Conservation (phyloP, 805 yeast genomes). For the Kazachstania africana region DNA sequence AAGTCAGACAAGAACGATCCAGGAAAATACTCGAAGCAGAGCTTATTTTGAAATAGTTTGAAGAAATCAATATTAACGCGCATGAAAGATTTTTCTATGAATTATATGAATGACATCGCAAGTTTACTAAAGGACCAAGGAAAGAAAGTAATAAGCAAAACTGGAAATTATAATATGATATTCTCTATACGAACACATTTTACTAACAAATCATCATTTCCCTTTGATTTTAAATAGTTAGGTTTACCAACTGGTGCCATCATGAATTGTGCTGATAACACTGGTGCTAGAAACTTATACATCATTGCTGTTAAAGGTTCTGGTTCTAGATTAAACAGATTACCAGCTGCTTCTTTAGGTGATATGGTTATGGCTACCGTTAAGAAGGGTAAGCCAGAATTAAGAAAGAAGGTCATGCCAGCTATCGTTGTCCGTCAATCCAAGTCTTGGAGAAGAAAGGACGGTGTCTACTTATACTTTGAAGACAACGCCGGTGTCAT, state of each 20-base stretch:
- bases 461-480: slow-evolving; percentile 97
- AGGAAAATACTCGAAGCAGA: too few species aligned
- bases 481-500: slow-evolving; percentile 99
- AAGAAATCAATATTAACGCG: too few species aligned
- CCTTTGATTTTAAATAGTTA: slow-evolving; percentile 40
- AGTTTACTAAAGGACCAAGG: too few species aligned
- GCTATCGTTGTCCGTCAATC: slow-evolving; percentile 99
- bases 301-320: slow-evolving; percentile 97
- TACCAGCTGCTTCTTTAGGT: slow-evolving; percentile 99
- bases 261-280: slow-evolving; percentile 99
- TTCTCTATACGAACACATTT: neutral
- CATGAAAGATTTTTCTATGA: too few species aligned
- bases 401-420: slow-evolving; percentile 99
- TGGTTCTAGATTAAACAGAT: slow-evolving; percentile 99
- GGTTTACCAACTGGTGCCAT: slow-evolving; percentile 99
- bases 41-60: too few species aligned
- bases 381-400: slow-evolving; percentile 99
- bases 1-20: too few species aligned
- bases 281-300: slow-evolving; percentile 99
- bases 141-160: too few species aligned
- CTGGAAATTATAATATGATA: neutral
- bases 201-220: neutral
- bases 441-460: slow-evolving; percentile 99
- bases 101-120: too few species aligned
- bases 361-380: slow-evolving; percentile 99